Evolutionary conservation across 768 basidiomycete species (phyloP).

Genomic region (Mycena galopus): DNA sequence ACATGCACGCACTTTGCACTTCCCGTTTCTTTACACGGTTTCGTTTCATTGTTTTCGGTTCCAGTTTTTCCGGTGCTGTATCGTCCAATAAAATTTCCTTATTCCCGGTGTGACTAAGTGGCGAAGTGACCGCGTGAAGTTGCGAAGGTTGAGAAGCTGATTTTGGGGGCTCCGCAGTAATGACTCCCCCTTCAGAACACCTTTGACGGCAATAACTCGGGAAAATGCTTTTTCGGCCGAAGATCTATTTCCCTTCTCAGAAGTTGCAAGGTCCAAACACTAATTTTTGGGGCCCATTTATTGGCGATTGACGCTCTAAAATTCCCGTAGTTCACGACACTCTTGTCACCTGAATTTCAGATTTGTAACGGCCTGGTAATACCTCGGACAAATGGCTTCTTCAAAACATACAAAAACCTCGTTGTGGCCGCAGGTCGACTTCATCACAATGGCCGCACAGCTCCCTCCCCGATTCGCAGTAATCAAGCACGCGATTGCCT

Average conservation of each 20-base stretch:
- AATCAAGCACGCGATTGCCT: conserved; percentile 35
- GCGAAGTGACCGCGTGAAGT: not conserved
- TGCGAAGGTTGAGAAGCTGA: conserved; percentile 4
- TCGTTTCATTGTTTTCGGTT: conserved; percentile 1
- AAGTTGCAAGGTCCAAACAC: conserved; percentile 5
- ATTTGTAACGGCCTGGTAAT: conserved; percentile 8
- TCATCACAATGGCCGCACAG: conserved; percentile 11
- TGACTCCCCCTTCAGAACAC: not conserved
- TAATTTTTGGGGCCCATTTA: conserved; percentile 6
- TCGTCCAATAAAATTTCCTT: conserved; percentile 7
- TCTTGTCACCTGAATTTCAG: not conserved
- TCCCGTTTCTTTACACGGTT: conserved; percentile 2
- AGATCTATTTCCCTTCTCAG: not conserved
- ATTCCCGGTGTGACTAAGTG: conserved; percentile 8
- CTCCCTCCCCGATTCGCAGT: conserved; percentile 27
- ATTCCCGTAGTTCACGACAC: not conserved
- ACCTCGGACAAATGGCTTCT: conserved; percentile 9
- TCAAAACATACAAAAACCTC: not conserved
- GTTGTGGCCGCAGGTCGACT: conserved; percentile 19
- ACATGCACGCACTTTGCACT: not conserved
- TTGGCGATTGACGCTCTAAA: conserved; percentile 3
- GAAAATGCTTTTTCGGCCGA: not conserved
- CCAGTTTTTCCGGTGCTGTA: conserved; percentile 4
- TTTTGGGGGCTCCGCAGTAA: conserved; percentile 5
- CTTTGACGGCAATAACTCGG: conserved; percentile 2